A percentile compares a stretch with the other conserved stretches of the same genome.
Conservation (phyloP, 441 rosid species). For the Adansonia gregorii region DNA sequence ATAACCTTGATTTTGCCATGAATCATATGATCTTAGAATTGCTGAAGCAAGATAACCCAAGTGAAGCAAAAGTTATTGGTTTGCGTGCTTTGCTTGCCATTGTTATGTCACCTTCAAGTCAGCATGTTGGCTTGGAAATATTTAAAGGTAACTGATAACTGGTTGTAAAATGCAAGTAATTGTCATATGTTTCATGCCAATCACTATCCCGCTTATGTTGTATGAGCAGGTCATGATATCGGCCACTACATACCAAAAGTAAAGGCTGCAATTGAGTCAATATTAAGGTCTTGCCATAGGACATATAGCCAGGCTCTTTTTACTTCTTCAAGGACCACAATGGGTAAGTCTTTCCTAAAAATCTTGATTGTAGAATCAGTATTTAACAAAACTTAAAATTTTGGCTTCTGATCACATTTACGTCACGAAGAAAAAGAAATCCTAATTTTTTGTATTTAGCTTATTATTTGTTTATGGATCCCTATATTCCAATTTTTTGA, state of each 20-base stretch:
- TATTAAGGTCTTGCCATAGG: constrained; percentile 88
- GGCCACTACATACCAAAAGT: constrained; percentile 98
- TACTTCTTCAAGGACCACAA: constrained; percentile 88
- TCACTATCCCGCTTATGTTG: constrained; percentile 30
- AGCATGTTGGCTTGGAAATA: constrained; percentile 86
- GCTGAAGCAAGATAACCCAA: constrained; percentile 94
- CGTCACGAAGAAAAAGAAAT: constrained; percentile 4
- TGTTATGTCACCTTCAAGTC: constrained; percentile 93
- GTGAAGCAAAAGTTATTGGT: constrained; percentile 98
- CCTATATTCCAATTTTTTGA: constrained; percentile 12
- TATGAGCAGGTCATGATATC: constrained; percentile 74
- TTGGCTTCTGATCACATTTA: constrained; percentile 18
- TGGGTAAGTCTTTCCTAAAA: constrained; percentile 52
- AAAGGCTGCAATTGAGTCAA: constrained; percentile 96
- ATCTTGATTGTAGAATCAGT: constrained; percentile 10
- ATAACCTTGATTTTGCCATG: constrained; percentile 99
- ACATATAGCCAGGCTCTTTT: constrained; percentile 89
- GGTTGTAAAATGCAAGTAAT: constrained; percentile 28
- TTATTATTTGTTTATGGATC: constrained; percentile 12
- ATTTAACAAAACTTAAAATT: constrained; percentile 19
- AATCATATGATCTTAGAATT: constrained; percentile 97
- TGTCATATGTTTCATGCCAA: constrained; percentile 18
- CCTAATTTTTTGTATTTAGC: constrained; percentile 9
- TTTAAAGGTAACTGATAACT: constrained; percentile 68
- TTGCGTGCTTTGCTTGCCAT: constrained; percentile 97